Evolutionary conservation across 805 yeast species (phyloP).

Genomic region (Debaryomyces castellii): DNA sequence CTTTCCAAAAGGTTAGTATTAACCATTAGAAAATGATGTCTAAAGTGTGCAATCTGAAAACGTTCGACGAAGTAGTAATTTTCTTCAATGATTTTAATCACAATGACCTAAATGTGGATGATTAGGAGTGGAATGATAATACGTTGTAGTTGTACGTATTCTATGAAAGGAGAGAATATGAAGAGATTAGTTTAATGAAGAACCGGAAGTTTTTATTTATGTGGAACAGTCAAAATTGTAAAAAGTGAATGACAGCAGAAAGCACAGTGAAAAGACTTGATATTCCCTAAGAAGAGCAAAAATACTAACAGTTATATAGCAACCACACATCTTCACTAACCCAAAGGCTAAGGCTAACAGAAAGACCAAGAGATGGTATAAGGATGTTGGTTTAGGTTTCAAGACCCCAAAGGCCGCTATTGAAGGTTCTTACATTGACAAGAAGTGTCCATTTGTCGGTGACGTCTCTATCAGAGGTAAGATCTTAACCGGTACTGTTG

Average conservation of each 20-base stretch:
- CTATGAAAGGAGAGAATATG: background rate
- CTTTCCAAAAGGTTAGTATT: conserved; percentile 98
- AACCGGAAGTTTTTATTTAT: background rate
- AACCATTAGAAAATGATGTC: background rate
- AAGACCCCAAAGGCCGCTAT: conserved; percentile 99
- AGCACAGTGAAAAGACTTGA: background rate
- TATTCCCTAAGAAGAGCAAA: background rate
- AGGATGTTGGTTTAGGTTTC: conserved; percentile 99
- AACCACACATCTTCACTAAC: conserved; percentile 99
- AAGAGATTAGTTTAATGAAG: background rate
- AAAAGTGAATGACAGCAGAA: background rate
- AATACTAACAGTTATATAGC: conserved; percentile 52
- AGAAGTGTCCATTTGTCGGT: conserved; percentile 99
- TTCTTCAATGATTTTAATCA: background rate
- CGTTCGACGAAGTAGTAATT: background rate
- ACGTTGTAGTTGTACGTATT: background rate
- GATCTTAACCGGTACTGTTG: conserved; percentile 99
- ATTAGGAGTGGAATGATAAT: background rate
- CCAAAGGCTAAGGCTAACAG: conserved; percentile 98
- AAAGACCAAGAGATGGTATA: conserved; percentile 99
- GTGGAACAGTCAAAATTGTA: background rate
- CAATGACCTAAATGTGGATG: too few relatives aligned
- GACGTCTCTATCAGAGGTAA: conserved; percentile 98
- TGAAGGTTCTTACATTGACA: conserved; percentile 98
- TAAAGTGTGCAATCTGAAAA: background rate